These are phyloP conservation scores for Sclerotinia nivalis DNA, from an alignment of 2,329 filamentous ascomycete species.

Conservation along the genomic window DNA sequence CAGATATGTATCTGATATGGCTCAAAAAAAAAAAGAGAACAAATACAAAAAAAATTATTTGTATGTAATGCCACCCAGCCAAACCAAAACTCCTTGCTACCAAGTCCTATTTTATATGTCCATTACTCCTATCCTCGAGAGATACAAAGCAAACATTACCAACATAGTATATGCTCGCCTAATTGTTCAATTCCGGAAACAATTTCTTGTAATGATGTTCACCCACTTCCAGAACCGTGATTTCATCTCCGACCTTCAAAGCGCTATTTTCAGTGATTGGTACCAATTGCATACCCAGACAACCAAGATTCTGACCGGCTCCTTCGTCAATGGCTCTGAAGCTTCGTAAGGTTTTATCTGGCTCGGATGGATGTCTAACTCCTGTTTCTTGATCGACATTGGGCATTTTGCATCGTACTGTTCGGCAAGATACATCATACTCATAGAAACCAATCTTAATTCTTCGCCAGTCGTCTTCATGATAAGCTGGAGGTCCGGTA, in stretches of 20 bases:
- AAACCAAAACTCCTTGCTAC: constrained; percentile 17
- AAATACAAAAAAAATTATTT: constrained; percentile 8
- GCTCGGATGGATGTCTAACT: constrained; percentile 48
- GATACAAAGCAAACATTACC: constrained; percentile 4
- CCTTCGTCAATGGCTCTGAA: constrained; percentile 62
- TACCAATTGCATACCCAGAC: constrained; percentile 66
- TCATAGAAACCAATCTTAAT: constrained; percentile 55
- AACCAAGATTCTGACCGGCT: constrained; percentile 53
- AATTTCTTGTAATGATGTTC: constrained; percentile 22
- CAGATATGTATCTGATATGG: neutral
- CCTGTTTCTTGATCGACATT: constrained; percentile 61
- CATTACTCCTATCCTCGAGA: constrained; percentile 10
- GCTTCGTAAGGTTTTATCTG: constrained; percentile 58
- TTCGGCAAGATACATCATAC: constrained; percentile 63
- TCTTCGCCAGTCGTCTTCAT: constrained; percentile 69
- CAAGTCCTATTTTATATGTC: constrained; percentile 10
- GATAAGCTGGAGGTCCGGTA: constrained; percentile 62
- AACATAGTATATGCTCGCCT: constrained; percentile 1
- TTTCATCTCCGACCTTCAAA: constrained; percentile 25
- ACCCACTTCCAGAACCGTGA: constrained; percentile 26
- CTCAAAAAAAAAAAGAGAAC: neutral
- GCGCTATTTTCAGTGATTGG: constrained; percentile 49
- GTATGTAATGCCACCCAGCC: constrained; percentile 4
- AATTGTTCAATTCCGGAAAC: constrained; percentile 20
- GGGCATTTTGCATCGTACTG: constrained; percentile 68